Conservation (phyloP, 345 rosid species). For the Eucalyptus guilfoylei region DNA sequence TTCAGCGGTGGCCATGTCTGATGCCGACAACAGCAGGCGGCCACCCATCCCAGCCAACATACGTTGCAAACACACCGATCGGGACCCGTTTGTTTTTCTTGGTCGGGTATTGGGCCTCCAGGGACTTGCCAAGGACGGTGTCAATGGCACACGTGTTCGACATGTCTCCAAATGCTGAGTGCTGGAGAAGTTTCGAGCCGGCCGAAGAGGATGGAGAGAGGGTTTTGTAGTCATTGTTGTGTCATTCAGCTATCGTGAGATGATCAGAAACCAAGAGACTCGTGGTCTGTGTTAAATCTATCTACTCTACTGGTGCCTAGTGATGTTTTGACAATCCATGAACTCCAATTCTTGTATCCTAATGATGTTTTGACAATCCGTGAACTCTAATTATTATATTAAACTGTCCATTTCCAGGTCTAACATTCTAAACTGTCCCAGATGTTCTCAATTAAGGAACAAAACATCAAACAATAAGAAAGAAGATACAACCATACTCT, state of each 20-base stretch:
- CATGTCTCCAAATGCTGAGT: neutral
- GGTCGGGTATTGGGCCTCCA: slow-evolving; percentile 15
- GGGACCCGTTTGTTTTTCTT: slow-evolving; percentile 26
- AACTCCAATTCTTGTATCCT: neutral
- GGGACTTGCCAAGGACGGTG: slow-evolving; percentile 4
- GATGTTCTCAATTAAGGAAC: neutral
- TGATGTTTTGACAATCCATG: neutral
- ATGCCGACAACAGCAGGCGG: neutral
- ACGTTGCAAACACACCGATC: slow-evolving; percentile 37
- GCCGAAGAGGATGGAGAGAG: slow-evolving; percentile 23
- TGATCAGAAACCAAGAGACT: neutral
- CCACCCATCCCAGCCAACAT: slow-evolving; percentile 12
- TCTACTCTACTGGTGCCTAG: neutral
- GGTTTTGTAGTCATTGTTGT: slow-evolving; percentile 37
- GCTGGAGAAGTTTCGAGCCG: slow-evolving; percentile 28
- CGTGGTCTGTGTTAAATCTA: neutral
- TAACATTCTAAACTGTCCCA: neutral
- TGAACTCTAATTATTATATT: neutral
- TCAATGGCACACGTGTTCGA: slow-evolving; percentile 22
- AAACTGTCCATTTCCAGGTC: neutral
- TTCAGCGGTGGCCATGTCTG: neutral
- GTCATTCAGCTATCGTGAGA: slow-evolving; percentile 8
- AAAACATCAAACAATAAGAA: neutral
- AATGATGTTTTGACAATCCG: neutral
- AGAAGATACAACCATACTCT: neutral